Conservation (phyloP, 2,329 filamentous ascomycete genomes). For the Aplosporella prunicola region DNA sequence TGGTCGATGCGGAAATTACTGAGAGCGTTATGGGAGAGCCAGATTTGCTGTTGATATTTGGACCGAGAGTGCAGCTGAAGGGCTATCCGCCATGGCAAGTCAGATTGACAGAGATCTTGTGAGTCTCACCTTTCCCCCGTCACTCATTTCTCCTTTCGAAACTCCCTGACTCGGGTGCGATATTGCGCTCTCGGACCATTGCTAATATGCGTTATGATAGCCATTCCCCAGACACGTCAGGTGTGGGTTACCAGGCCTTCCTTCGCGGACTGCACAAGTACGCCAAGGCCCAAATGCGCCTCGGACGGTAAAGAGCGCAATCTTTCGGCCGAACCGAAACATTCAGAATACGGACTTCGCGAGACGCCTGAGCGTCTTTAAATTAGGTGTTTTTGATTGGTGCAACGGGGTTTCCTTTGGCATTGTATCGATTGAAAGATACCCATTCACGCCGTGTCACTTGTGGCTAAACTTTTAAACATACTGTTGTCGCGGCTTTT, state of each 20-base stretch:
- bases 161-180: background rate
- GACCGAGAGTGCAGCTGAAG: conserved; percentile 70
- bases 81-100: conserved; percentile 97
- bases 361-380: background rate
- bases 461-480: too few species aligned
- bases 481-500: too few species aligned
- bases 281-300: conserved; percentile 78
- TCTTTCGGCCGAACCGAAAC: background rate
- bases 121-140: conserved; percentile 30
- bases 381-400: background rate
- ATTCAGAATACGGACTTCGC: background rate
- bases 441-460: too few species aligned
- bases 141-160: conserved; percentile 5
- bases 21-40: conserved; percentile 76
- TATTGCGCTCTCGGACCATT: too few species aligned
- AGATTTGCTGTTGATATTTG: conserved; percentile 80
- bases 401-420: background rate
- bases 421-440: conserved; percentile 2
- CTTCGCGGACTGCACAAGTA: conserved; percentile 74
- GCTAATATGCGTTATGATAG: conserved; percentile 15
- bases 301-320: conserved; percentile 47
- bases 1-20: conserved; percentile 81
- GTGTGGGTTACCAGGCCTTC: conserved; percentile 91
- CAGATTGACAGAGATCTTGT: conserved; percentile 86
- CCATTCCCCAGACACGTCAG: conserved; percentile 59